A percentile compares a stretch with the other conserved stretches of the same genome.
phyloP scores from a whole-genome alignment of 805 yeast genomes.

The Kuraishia hungarica region DNA sequence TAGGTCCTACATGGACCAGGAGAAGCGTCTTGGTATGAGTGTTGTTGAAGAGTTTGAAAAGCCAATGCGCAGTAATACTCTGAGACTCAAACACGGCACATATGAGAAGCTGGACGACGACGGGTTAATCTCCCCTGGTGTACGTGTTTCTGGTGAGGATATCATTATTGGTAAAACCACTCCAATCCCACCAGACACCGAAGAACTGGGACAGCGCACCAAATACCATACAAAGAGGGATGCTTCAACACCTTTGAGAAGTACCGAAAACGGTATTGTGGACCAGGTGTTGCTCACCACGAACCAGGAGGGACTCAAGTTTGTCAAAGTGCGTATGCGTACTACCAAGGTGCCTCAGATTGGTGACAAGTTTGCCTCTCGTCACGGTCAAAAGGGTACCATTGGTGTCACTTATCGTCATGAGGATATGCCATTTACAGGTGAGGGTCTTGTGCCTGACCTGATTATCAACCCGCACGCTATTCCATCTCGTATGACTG shows the following conservation, averaged over 20 bases:
- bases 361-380: constrained; percentile 98
- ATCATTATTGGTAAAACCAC: constrained; percentile 98
- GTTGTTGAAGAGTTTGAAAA: constrained; percentile 97
- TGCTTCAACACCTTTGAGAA: constrained; percentile 94
- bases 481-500: constrained; percentile 99
- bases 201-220: constrained; percentile 97
- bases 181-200: constrained; percentile 98
- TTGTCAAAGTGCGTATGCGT: constrained; percentile 97
- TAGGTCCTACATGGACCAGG: constrained; percentile 98
- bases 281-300: constrained; percentile 96
- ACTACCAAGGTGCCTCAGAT: constrained; percentile 98
- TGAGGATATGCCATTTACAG: constrained; percentile 97
- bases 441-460: constrained; percentile 96
- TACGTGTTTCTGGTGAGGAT: constrained; percentile 97
- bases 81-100: constrained; percentile 95
- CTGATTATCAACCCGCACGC: constrained; percentile 98
- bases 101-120: constrained; percentile 97
- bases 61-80: constrained; percentile 90
- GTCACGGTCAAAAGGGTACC: constrained; percentile 99
- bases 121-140: constrained; percentile 97
- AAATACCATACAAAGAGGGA: constrained; percentile 97
- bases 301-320: constrained; percentile 95
- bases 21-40: constrained; percentile 96
- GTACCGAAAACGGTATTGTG: constrained; percentile 96
- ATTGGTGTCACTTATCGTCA: constrained; percentile 98